Percentiles rank a stretch among this genome's conserved stretches.
phyloP scores from a whole-genome alignment of 176 grass and related monocot species.

The Oryza meyeriana region DNA sequence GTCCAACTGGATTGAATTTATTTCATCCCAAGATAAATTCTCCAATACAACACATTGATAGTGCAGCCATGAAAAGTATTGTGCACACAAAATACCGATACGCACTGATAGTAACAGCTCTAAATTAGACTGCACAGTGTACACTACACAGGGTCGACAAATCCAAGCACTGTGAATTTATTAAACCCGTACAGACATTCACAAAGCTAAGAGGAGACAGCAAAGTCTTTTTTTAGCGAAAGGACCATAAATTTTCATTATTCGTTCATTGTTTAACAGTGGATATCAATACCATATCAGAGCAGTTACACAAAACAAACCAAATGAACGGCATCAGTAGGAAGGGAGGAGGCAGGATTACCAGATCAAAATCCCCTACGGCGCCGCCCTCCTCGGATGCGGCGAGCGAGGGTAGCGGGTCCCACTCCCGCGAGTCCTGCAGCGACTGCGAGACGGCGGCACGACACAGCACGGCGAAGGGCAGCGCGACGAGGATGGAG shows the following conservation, averaged over 20 bases:
- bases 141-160: not conserved
- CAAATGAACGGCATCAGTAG: not conserved
- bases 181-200: not conserved
- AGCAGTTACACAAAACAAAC: no score
- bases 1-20: not conserved
- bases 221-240: no score
- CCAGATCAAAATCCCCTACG: not conserved
- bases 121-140: no score
- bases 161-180: not conserved
- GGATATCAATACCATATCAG: not conserved
- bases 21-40: no score
- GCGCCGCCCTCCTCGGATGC: slow-evolving; percentile 8
- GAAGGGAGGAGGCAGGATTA: not conserved
- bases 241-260: not conserved
- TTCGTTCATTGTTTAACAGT: not conserved
- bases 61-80: not conserved
- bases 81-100: not conserved
- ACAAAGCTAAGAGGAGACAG: not conserved
- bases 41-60: not conserved
- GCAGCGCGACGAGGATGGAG: slow-evolving; percentile 30
- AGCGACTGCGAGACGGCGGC: slow-evolving; percentile 23
- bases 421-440: slow-evolving; percentile 13
- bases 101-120: no score
- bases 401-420: not conserved
- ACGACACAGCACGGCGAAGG: slow-evolving; percentile 43